These are phyloP conservation scores for Alternaria panax DNA, from an alignment of 2,329 filamentous ascomycete genomes.

Conservation along the genomic window DNA sequence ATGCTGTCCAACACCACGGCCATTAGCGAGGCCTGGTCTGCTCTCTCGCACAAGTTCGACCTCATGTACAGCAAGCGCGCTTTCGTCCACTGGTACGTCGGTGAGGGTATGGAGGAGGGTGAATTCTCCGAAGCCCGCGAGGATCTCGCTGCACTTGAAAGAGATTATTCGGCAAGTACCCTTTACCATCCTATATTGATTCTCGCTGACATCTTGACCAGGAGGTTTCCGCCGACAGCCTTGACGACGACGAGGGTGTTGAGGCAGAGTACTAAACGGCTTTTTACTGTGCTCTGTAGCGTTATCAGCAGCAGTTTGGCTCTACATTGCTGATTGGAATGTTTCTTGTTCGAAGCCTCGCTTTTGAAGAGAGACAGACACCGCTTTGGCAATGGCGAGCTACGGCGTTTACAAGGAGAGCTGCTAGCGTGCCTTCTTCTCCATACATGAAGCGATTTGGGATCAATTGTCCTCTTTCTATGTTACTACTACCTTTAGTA, in stretches of 20 bases:
- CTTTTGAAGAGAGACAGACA: conserved; percentile 26
- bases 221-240: conserved; percentile 94
- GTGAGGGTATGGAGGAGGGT: conserved; percentile 99
- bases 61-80: conserved; percentile 99
- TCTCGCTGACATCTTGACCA: conserved; percentile 50
- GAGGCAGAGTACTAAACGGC: conserved; percentile 86
- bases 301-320: conserved; percentile 30
- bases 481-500: conserved; percentile 40
- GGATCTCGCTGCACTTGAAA: conserved; percentile 95
- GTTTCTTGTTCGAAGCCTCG: conserved; percentile 29
- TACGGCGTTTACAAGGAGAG: conserved; percentile 29
- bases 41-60: conserved; percentile 97
- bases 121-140: conserved; percentile 99
- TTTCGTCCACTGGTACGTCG: conserved; percentile 99
- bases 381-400: conserved; percentile 28
- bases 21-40: conserved; percentile 97
- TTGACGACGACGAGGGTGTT: conserved; percentile 82
- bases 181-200: too few species aligned
- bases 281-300: conserved; percentile 25
- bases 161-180: too few species aligned
- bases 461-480: conserved; percentile 36
- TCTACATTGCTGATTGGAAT: conserved; percentile 40
- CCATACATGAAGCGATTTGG: conserved; percentile 35
- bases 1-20: conserved; percentile 99
- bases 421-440: conserved; percentile 24